Evolutionary conservation across 179 eudicot genomes (phyloP), one percentile per base, ranked within the genome.

Genomic region (Spinacia oleracea): DNA sequence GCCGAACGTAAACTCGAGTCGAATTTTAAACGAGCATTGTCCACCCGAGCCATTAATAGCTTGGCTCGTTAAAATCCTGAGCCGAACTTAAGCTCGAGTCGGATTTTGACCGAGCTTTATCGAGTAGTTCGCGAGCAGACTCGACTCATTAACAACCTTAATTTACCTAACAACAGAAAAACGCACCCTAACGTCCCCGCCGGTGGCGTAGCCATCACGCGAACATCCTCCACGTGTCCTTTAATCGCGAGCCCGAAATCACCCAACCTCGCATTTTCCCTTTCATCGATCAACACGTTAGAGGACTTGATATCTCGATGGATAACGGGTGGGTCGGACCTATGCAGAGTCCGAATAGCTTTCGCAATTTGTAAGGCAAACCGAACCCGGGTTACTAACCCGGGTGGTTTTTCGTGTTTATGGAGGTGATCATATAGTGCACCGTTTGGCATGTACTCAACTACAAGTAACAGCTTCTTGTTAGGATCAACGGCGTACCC

Each of bases 231-330:
- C 82, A 86, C 90, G 80, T 86, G 88, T 60, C 90, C 90, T n/a
- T 89, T 82, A 45, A 95, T 68, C 2, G 98, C 95, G 8, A 95
- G 80, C 0, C 98, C 98, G 76, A 95, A 95, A 40, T 95, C 98
- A 23, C 95, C 83, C 25, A 95, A 71, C 75, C 94, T 83, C 14
- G 92, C 94, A 70, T 86, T 91, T 34, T 70, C 74, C 1, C 77
- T 77, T 3, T 46, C 72, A 72, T 93, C 97, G 29, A 95, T 83
- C 21, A 95, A 31, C 0, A 95, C 85, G 48, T 95, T 95, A 0
- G 92, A 84, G 6, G 98, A 95, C 68, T 95, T 95, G 0, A 95
- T 89, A 50, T 95, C 98, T 3, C 98, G 68, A 73, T 95, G 98
- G 42, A 93, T 89, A 0, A 95, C 87, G 14, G 95, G 97, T 56